Evolutionary conservation across 2,329 filamentous ascomycete genomes (phyloP).

Genomic region (Ophiosphaerella herpotricha): DNA sequence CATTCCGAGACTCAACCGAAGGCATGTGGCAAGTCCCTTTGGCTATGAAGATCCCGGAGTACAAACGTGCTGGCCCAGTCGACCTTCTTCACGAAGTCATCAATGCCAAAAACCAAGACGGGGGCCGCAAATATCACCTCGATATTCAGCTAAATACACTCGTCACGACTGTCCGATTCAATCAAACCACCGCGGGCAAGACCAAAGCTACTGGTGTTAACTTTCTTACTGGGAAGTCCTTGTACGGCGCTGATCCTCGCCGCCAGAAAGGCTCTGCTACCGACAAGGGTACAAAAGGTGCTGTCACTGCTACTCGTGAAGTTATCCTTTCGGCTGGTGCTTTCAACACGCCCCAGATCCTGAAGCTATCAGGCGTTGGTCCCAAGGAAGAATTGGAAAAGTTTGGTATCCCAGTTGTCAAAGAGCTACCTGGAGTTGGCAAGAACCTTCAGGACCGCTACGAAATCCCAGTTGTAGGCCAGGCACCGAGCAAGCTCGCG

Average conservation of each 20-base stretch:
- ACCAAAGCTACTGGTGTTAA: conserved; percentile 53
- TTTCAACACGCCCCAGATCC: conserved; percentile 66
- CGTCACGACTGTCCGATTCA: conserved; percentile 67
- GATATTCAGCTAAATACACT: conserved; percentile 64
- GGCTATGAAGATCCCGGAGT: conserved; percentile 48
- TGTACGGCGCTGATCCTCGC: conserved; percentile 48
- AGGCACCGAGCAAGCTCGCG: conserved; percentile 42
- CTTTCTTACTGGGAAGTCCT: conserved; percentile 44
- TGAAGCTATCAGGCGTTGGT: conserved; percentile 67
- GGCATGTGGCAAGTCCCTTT: conserved; percentile 64
- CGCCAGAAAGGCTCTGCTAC: conserved; percentile 15
- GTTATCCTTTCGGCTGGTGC: conserved; percentile 51
- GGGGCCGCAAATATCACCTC: conserved; percentile 59
- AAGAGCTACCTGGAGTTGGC: conserved; percentile 66
- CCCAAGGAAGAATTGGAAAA: conserved; percentile 57
- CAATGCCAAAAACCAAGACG: conserved; percentile 55
- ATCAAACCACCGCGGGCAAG: conserved; percentile 60
- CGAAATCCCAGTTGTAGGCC: conserved; percentile 52
- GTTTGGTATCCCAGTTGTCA: conserved; percentile 59
- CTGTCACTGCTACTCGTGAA: conserved; percentile 29
- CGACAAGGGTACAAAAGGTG: conserved; percentile 27
- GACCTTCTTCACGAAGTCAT: conserved; percentile 58
- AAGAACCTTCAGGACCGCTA: conserved; percentile 68
- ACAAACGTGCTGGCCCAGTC: conserved; percentile 57
- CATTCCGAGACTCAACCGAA: conserved; percentile 51